A percentile compares a stretch with the other conserved stretches of the same genome.
phyloP scores from a whole-genome alignment of 108 stramenopile species.

The Nitzschia putrida region DNA sequence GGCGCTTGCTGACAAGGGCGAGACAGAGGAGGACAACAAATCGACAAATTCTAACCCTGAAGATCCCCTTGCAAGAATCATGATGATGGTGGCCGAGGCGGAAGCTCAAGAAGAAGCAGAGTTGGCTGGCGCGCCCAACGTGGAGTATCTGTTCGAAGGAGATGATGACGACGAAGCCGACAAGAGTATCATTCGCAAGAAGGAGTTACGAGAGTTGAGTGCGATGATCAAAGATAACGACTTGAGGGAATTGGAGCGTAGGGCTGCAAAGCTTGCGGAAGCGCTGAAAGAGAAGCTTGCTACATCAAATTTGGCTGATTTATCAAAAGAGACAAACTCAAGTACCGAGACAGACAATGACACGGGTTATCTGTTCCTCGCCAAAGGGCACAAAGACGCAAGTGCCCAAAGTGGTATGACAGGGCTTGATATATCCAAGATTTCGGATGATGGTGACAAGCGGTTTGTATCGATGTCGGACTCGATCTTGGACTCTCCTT shows the following conservation, averaged over 20 bases:
- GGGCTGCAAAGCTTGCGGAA: slow-evolving; percentile 7
- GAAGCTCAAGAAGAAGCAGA: not conserved
- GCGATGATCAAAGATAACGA: slow-evolving; percentile 20
- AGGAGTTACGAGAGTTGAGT: slow-evolving; percentile 8
- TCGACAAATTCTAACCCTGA: slow-evolving; percentile 2
- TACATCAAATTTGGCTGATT: slow-evolving; percentile 13
- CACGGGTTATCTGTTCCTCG: slow-evolving; percentile 8
- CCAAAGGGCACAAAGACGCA: slow-evolving; percentile 11
- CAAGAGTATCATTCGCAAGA: slow-evolving; percentile 15
- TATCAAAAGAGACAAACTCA: slow-evolving; percentile 5
- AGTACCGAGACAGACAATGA: slow-evolving; percentile 7
- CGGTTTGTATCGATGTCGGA: slow-evolving; percentile 23
- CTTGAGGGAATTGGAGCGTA: slow-evolving; percentile 10
- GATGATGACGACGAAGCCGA: slow-evolving; percentile 12
- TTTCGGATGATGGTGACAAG: slow-evolving; percentile 17
- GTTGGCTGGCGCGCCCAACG: not conserved
- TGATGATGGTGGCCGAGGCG: slow-evolving; percentile 15
- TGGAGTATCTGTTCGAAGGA: slow-evolving; percentile 1
- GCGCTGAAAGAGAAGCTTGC: slow-evolving; percentile 7
- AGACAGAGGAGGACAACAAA: not conserved
- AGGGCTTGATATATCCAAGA: slow-evolving; percentile 16
- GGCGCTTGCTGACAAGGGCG: slow-evolving; percentile 4
- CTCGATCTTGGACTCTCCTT: slow-evolving; percentile 8
- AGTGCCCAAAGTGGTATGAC: not conserved
- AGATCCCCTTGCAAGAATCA: slow-evolving; percentile 21